Percentiles rank a stretch among this genome's conserved stretches.
phyloP scores from a whole-genome alignment of 805 yeast genomes.

The Suhomyces canberraensis region DNA sequence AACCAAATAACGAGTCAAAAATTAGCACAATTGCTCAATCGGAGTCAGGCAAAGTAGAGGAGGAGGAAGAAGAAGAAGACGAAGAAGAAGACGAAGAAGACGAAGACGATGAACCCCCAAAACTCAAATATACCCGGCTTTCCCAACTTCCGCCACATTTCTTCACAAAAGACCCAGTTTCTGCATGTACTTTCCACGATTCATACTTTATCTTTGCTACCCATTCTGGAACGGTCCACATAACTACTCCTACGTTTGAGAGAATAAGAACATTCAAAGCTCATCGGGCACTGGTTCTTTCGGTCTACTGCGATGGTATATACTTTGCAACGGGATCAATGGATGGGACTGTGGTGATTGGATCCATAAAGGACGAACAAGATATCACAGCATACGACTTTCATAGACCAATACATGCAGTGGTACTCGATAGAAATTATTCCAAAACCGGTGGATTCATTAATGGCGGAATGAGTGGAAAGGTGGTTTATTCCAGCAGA shows the following conservation, averaged over 20 bases:
- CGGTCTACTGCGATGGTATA: conserved; percentile 68
- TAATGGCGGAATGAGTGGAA: conserved; percentile 89
- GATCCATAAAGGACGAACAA: conserved; percentile 57
- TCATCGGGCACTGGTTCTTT: conserved; percentile 79
- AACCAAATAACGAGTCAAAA: too few relatives aligned
- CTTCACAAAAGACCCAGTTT: conserved; percentile 73
- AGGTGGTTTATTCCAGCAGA: conserved; percentile 66
- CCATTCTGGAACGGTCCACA: conserved; percentile 78
- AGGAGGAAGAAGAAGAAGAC: conserved; percentile 3
- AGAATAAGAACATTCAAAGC: conserved; percentile 73
- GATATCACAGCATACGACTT: conserved; percentile 77
- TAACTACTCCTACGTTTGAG: conserved; percentile 57
- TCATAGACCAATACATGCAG: conserved; percentile 84
- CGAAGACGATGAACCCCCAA: conserved; percentile 58
- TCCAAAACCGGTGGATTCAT: conserved; percentile 59
- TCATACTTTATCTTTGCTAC: conserved; percentile 76
- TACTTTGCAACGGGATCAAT: conserved; percentile 85
- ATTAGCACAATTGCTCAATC: too few relatives aligned
- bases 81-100: conserved; percentile 20
- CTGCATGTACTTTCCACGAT: conserved; percentile 62
- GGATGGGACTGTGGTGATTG: conserved; percentile 89
- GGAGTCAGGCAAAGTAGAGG: too few relatives aligned
- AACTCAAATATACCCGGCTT: conserved; percentile 70
- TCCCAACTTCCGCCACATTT: conserved; percentile 62
- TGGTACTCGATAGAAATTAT: conserved; percentile 74